Percentiles rank a stretch among this genome's conserved stretches.
phyloP scores from a whole-genome alignment of 148 eudicot species.

The Arbutus unedo region DNA sequence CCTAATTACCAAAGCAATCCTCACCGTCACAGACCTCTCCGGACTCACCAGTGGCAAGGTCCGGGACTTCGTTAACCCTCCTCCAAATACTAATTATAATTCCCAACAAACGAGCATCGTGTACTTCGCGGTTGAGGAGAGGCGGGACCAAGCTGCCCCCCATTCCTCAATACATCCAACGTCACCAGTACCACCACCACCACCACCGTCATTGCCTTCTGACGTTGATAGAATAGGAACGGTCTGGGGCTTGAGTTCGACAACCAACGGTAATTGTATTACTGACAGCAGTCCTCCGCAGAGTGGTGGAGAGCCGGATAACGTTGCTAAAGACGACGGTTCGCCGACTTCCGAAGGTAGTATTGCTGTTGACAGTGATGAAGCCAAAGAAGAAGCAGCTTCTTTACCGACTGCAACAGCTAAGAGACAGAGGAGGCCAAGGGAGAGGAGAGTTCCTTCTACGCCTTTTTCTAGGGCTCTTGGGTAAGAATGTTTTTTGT shows the following conservation, averaged over 20 bases:
- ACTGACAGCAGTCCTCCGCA: not conserved
- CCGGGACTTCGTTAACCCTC: slow-evolving; percentile 22
- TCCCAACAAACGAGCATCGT: not conserved
- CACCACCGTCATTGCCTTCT: not conserved
- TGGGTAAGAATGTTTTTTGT: slow-evolving; percentile 42
- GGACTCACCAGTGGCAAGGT: slow-evolving; percentile 77
- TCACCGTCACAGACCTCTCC: slow-evolving; percentile 49
- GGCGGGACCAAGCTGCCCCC: not conserved
- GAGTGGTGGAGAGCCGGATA: not conserved
- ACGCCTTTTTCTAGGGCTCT: slow-evolving; percentile 92
- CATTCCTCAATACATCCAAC: not conserved
- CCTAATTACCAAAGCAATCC: slow-evolving; percentile 33
- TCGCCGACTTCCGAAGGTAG: slow-evolving; percentile 7
- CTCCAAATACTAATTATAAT: not conserved
- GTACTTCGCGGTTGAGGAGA: slow-evolving; percentile 5
- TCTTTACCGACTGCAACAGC: slow-evolving; percentile 4
- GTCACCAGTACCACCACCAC: not conserved
- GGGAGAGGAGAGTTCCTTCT: slow-evolving; percentile 92
- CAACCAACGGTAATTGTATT: not conserved
- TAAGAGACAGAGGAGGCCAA: slow-evolving; percentile 57
- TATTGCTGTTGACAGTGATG: slow-evolving; percentile 11
- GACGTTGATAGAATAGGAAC: not conserved
- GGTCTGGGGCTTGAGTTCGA: not conserved
- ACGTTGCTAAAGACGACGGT: not conserved
- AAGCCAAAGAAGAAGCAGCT: slow-evolving; percentile 1